Base-by-base conservation (phyloP, 352 stramenopile species). In the Globisporangium megalacanthum region DNA sequence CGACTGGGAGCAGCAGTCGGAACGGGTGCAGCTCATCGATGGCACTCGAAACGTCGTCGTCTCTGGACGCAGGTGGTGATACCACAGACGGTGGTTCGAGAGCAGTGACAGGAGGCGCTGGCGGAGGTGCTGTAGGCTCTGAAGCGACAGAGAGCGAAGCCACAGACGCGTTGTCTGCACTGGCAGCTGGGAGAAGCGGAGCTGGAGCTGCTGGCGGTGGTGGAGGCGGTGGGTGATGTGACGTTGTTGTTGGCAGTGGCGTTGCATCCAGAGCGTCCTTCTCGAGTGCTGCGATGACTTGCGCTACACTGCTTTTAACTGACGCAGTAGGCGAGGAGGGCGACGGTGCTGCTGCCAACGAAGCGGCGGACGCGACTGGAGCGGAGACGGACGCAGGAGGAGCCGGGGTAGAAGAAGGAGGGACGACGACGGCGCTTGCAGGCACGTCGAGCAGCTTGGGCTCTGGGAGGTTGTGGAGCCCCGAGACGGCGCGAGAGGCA, bases 1-100 rank as follows among this genome's bases (percentile, higher is more conserved):
- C 55, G 25, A 89, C 61, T 2, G 79, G 77, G 15, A 81, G 42
- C 29, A 90, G 56, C 33, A 89, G 39, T 39, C 69, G 68, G 55
- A 80, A 79, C 8, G 79, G 79, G 19, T 87, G 72, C 33, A 81
- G 75, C 14, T 65, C 50, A 1, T 33, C 52, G 25, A 68, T 20
- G 6, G 53, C 41, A 5, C 15, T 22, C 1, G n/a, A n/a, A 29
- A 19, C 22, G 17, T 0, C 39, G 13, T 22, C 36, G 44, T 19
- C 45, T n/a, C 33, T 41, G 31, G 60, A 19, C n/a, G 52, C 46
- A 47, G 49, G n/a, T 52, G 57, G 22, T 4, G 35, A 11, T 29
- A 49, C 22, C 3, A 13, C 11, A n/a, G n/a, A 2, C 11, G 41
- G 22, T 42, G 41, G 3, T 25, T 25, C 42, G 13, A 10, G 9